Percentiles rank a stretch among this genome's conserved stretches.
Conservation (phyloP, 257 asterid genomes). For the Solanum pinnatisectum region DNA sequence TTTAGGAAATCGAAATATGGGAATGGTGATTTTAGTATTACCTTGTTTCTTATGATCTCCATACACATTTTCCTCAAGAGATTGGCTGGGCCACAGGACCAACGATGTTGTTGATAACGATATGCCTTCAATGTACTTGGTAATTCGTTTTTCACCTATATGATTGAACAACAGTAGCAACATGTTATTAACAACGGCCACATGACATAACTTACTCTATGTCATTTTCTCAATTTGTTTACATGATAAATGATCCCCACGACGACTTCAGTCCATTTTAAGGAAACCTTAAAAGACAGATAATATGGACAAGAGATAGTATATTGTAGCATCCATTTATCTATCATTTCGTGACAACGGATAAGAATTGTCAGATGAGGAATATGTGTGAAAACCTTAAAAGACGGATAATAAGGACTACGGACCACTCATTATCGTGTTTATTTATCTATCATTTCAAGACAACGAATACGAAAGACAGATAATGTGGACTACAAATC, state of each 20-base stretch:
- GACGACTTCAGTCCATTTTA: neutral
- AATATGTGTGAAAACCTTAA: neutral
- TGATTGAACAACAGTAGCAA: neutral
- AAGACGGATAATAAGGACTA: neutral
- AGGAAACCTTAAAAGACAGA: neutral
- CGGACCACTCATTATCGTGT: neutral
- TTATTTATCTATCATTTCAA: neutral
- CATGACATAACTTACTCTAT: neutral
- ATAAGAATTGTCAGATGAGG: neutral
- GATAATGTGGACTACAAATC: neutral
- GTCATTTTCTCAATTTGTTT: neutral
- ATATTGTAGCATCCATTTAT: neutral
- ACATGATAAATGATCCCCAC: neutral
- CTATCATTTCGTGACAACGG: neutral
- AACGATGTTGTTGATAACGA: slow-evolving; percentile 89
- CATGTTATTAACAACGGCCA: neutral
- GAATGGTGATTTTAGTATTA: neutral
- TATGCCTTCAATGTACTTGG: slow-evolving; percentile 96
- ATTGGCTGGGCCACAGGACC: slow-evolving; percentile 99
- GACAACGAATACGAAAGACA: neutral
- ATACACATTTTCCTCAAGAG: slow-evolving; percentile 71
- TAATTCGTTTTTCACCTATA: slow-evolving; percentile 82
- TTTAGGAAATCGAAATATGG: neutral
- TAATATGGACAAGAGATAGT: neutral
- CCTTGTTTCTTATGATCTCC: slow-evolving; percentile 78